Evolutionary conservation across 148 eudicot genomes (phyloP).

Genomic region (Amaranthus hypochondriacus): DNA sequence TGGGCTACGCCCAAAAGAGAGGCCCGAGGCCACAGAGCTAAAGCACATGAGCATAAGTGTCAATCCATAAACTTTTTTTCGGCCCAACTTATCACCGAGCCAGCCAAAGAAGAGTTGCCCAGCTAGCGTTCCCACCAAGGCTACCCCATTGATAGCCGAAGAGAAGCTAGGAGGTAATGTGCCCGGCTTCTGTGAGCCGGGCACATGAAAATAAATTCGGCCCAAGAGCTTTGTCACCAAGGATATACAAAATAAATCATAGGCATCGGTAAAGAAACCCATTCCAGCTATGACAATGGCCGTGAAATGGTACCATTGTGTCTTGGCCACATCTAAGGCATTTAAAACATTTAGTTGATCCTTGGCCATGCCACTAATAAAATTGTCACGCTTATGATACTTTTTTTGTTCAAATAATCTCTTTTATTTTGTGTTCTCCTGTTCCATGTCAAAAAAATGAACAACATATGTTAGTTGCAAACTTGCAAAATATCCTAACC

Average conservation of each 20-base stretch:
- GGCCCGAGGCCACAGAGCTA: conserved; percentile 48
- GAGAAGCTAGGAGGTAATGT: conserved; percentile 45
- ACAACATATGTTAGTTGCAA: neutral
- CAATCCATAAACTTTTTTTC: conserved; percentile 53
- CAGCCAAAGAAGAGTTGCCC: conserved; percentile 72
- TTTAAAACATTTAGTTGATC: conserved; percentile 45
- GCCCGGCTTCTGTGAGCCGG: conserved; percentile 41
- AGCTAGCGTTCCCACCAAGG: conserved; percentile 47
- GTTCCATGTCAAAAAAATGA: neutral
- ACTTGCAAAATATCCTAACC: neutral
- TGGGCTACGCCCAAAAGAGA: conserved; percentile 42
- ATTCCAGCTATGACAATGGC: conserved; percentile 62
- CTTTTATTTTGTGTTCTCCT: neutral
- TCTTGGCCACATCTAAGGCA: conserved; percentile 57
- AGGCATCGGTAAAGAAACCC: conserved; percentile 69
- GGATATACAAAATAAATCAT: conserved; percentile 65
- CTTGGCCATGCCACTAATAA: conserved; percentile 30
- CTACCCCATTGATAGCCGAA: conserved; percentile 54
- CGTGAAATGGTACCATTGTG: conserved; percentile 67
- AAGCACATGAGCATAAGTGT: conserved; percentile 59
- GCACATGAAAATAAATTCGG: conserved; percentile 47
- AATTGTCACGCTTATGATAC: neutral
- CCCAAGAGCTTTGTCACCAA: conserved; percentile 55
- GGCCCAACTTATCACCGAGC: conserved; percentile 68
- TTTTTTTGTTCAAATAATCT: neutral